Evolutionary conservation across 495 filamentous ascomycete genomes (phyloP), one percentile per base, ranked within the genome.

Genomic region (Podospora tetraspora): DNA sequence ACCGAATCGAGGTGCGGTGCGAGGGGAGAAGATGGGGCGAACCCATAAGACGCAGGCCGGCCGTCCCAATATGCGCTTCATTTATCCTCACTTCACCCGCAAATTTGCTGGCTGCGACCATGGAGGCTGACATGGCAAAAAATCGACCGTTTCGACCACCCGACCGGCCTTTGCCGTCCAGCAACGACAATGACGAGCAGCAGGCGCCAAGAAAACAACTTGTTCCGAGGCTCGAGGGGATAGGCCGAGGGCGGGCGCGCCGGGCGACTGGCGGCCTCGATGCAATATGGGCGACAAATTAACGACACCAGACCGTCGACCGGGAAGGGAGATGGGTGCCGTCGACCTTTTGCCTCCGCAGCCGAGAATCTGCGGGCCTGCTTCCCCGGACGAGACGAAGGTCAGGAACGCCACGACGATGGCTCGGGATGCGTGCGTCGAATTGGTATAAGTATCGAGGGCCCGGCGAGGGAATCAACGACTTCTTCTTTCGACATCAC

Each of bases 31-130:
- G 43, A n/a, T 52, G 43, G 43, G 68, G 71, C 71, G 68, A 71
- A 57, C 66, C 68, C 67, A 66, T 76, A 77, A 76, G 73, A 76
- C 67, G 68, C 75, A 69, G 68, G 71, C 68, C 71, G 74, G 72
- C 78, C 75, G 64, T 68, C 68, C 79, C 79, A 82, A 83, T 83
- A 76, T 78, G 69, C 74, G 73, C 69, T 74, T 81, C 78, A 82
- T 83, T 81, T 83, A 83, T 81, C 77, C 75, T 74, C 73, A 79
- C 79, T 83, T 83, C 80, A 82, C 71, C 80, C 81, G 81, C 72
- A 83, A 80, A 81, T 83, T 82, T 75, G 73, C 65, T 68, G 56
- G 67, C 70, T 68, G 69, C 62, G 69, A 74, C 73, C 69, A 70
- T 70, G 67, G 70, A 75, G 68, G 68, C 66, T 74, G 66, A 70